phyloP scores from a whole-genome alignment of 2,329 filamentous ascomycete species.

The Epichloe aotearoae region DNA sequence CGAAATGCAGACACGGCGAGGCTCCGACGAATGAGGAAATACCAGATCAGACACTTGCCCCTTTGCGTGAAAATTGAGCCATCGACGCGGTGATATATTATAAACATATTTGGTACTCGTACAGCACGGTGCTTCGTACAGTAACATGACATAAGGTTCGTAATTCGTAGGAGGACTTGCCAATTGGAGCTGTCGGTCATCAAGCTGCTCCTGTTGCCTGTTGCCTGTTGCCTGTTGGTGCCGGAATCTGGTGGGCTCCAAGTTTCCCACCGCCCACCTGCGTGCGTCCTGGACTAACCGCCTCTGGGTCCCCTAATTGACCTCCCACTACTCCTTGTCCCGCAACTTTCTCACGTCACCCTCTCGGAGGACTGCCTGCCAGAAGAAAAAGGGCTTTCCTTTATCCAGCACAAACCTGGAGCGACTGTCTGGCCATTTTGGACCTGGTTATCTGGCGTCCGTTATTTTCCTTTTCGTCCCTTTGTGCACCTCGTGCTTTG shows the following conservation, averaged over 20 bases:
- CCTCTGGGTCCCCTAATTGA: slow-evolving; percentile 6
- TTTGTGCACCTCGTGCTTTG: slow-evolving; percentile 3
- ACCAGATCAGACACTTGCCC: too few relatives aligned
- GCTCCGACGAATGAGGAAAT: too few relatives aligned
- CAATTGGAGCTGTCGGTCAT: too few relatives aligned
- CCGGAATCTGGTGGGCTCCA: background rate
- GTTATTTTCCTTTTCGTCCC: slow-evolving; percentile 3
- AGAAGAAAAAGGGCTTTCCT: slow-evolving; percentile 4
- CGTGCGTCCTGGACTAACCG: slow-evolving; percentile 6
- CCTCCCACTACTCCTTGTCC: slow-evolving; percentile 4
- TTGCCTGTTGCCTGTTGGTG: background rate
- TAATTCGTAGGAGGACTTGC: too few relatives aligned
- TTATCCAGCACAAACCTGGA: slow-evolving; percentile 4
- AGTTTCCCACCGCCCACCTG: background rate
- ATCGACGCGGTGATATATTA: too few relatives aligned
- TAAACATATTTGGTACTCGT: too few relatives aligned
- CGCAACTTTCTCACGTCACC: slow-evolving; percentile 7
- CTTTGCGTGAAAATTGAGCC: too few relatives aligned
- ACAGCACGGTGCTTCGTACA: too few relatives aligned
- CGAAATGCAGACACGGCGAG: too few relatives aligned
- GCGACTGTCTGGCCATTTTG: slow-evolving; percentile 5
- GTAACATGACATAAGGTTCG: too few relatives aligned
- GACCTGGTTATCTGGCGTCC: slow-evolving; percentile 3
- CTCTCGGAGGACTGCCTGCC: slow-evolving; percentile 2
- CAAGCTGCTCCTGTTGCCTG: too few relatives aligned